Percentiles rank a stretch among this genome's conserved stretches.
Conservation (phyloP, 192 early-diverging fungal species). For the Rhizophlyctis rosea region DNA sequence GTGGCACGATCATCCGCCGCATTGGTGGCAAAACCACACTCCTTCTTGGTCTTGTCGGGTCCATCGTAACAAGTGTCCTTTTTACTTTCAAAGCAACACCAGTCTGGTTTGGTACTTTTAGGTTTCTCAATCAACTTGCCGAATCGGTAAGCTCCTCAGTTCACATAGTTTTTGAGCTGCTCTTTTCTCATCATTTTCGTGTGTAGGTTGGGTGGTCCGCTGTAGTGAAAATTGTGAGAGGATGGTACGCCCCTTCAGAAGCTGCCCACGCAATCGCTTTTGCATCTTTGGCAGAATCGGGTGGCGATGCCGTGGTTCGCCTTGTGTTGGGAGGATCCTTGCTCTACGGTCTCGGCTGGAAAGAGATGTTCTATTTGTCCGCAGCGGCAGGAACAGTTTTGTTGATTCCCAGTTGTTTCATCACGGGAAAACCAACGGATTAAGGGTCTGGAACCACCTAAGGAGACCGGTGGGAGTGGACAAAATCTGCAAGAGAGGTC, state of each 20-base stretch:
- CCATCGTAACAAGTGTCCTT: slow-evolving; percentile 13
- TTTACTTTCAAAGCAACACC: slow-evolving; percentile 7
- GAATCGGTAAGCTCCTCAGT: too few relatives aligned
- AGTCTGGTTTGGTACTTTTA: slow-evolving; percentile 13
- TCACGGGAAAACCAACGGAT: slow-evolving; percentile 10
- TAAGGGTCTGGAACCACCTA: slow-evolving; percentile 21
- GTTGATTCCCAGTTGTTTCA: slow-evolving; percentile 18
- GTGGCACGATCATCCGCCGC: slow-evolving; percentile 11
- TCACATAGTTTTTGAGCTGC: too few relatives aligned
- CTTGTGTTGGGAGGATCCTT: slow-evolving; percentile 10
- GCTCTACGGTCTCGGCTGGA: slow-evolving; percentile 13
- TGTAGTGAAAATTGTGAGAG: slow-evolving; percentile 23
- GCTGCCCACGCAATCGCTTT: slow-evolving; percentile 24
- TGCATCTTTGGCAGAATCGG: slow-evolving; percentile 23
- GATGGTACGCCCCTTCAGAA: slow-evolving; percentile 19
- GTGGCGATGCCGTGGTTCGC: slow-evolving; percentile 22
- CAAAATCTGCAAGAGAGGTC: slow-evolving; percentile 18
- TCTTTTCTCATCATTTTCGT: too few relatives aligned
- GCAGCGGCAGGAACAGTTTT: slow-evolving; percentile 1
- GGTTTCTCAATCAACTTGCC: slow-evolving; percentile 17
- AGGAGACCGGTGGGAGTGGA: slow-evolving; percentile 13
- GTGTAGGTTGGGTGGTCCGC: slow-evolving; percentile 28
- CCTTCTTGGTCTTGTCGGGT: slow-evolving; percentile 18
- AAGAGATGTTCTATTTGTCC: slow-evolving; percentile 24
- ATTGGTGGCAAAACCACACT: slow-evolving; percentile 21